Evolutionary conservation across 2,329 filamentous ascomycete genomes (phyloP).

Genomic region (Clarireedia monteithiana): DNA sequence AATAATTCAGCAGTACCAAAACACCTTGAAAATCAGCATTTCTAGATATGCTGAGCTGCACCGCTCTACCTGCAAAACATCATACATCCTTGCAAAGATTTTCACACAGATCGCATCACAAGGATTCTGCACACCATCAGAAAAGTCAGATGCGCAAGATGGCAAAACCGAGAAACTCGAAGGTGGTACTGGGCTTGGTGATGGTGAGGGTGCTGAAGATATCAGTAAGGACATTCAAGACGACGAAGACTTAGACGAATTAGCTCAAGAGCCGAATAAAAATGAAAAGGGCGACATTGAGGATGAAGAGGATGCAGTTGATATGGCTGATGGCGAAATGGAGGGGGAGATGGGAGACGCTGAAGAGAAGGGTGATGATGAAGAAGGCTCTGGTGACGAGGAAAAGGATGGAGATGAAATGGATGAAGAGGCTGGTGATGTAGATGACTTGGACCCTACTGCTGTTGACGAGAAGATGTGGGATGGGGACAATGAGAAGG

Average conservation of each 20-base stretch:
- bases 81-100: conserved; percentile 65
- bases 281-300: conserved; percentile 56
- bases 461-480: conserved; percentile 98
- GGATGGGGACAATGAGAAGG: conserved; percentile 76
- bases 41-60: conserved; percentile 57
- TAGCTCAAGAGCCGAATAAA: conserved; percentile 75
- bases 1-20: conserved; percentile 65
- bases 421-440: conserved; percentile 84
- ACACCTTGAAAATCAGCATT: conserved; percentile 51
- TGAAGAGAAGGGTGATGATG: conserved; percentile 53
- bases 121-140: conserved; percentile 86
- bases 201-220: conserved; percentile 91
- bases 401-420: conserved; percentile 61
- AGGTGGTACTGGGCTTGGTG: conserved; percentile 85
- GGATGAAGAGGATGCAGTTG: conserved; percentile 77
- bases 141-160: conserved; percentile 65
- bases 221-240: conserved; percentile 95
- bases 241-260: conserved; percentile 85
- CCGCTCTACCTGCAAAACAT: conserved; percentile 62
- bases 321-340: conserved; percentile 87
- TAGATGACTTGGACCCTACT: conserved; percentile 82
- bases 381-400: conserved; percentile 56
- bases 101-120: conserved; percentile 74
- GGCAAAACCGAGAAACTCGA: conserved; percentile 74
- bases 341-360: conserved; percentile 73